Evolutionary conservation across 768 basidiomycete species (phyloP), one percentile per base, ranked within the genome.

Genomic region (Megacollybia marginata): DNA sequence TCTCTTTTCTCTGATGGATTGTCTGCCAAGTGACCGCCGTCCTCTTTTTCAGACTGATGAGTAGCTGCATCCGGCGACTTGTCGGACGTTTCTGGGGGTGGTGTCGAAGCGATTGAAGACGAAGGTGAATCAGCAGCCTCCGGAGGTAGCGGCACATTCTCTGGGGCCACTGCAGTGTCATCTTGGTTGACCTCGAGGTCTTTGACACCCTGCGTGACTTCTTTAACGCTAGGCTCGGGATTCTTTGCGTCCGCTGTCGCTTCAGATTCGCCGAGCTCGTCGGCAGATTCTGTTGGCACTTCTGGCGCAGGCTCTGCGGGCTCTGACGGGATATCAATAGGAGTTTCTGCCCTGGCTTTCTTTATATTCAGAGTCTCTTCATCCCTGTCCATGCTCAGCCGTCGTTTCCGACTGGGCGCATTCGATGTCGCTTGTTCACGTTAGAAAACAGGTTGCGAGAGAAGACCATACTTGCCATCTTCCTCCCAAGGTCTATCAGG

Each of bases 401-500:
- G 67, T 48, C 75, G 72, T 59, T 77, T 78, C 5, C 65, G 64
- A 13, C 75, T 68, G 1, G 75, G 75, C 2, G 76, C 75, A 44
- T 66, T 72, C 11, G 75, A 78, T 0, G 76, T 76, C 32, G 74
- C 75, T 76, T 49, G 53, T 47, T 49, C 54, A 50, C 52, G 49
- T 49, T 47, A 52, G 53, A 48, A 15, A 56, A 45, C 46, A 13
- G 12, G 15, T 8, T 6, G 20, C 34, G 48, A 20, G 11, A 10
- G 36, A 45, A 44, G 38, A 15, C 42, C 16, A 42, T 11, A 58
- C 70, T 62, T 44, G 73, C 75, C 76, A 48, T 76, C 76, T 33
- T 78, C 73, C 46, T 64, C 60, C 75, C 75, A 78, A 1, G 74
- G 72, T 20, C 74, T 64, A 57, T 76, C 76, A 4, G 70, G 71